Conservation (phyloP, 192 early-diverging fungal species). For the Phycomyces nitens region DNA sequence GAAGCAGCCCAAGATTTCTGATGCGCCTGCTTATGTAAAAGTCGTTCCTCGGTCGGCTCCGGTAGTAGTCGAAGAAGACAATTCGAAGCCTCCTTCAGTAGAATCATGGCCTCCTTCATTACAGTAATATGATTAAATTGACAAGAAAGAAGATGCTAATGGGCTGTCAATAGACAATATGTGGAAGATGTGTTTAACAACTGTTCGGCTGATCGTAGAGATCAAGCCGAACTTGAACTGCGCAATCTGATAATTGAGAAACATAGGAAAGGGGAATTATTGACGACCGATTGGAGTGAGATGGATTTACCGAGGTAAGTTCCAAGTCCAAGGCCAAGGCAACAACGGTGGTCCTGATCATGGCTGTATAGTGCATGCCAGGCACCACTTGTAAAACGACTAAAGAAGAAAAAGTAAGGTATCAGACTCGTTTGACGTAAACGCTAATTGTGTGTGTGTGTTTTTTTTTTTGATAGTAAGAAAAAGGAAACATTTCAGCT, state of each 20-base stretch:
- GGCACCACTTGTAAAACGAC: background rate
- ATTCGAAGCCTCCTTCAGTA: background rate
- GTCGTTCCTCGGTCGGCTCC: background rate
- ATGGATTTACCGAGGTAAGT: constrained; percentile 63
- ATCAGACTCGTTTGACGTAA: background rate
- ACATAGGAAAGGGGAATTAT: constrained; percentile 38
- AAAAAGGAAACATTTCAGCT: constrained; percentile 10
- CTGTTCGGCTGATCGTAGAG: constrained; percentile 4
- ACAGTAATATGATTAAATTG: constrained; percentile 12
- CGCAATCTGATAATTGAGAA: constrained; percentile 12
- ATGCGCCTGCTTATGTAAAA: background rate
- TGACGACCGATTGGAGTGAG: constrained; percentile 67
- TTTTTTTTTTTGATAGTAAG: background rate
- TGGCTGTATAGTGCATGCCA: constrained; percentile 7
- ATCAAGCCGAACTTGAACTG: constrained; percentile 10
- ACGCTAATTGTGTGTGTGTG: background rate
- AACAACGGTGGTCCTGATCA: too few species aligned
- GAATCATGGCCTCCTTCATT: constrained; percentile 26
- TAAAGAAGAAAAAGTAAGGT: constrained; percentile 12
- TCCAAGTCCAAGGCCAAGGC: too few species aligned
- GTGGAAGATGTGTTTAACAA: constrained; percentile 21
- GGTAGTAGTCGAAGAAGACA: background rate
- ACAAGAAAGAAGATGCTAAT: too few species aligned
- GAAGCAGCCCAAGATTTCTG: background rate
- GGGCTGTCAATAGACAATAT: constrained; percentile 10